These are phyloP conservation scores for Geum urbanum DNA, from an alignment of 306 rosid genomes.

Conservation along the genomic window DNA sequence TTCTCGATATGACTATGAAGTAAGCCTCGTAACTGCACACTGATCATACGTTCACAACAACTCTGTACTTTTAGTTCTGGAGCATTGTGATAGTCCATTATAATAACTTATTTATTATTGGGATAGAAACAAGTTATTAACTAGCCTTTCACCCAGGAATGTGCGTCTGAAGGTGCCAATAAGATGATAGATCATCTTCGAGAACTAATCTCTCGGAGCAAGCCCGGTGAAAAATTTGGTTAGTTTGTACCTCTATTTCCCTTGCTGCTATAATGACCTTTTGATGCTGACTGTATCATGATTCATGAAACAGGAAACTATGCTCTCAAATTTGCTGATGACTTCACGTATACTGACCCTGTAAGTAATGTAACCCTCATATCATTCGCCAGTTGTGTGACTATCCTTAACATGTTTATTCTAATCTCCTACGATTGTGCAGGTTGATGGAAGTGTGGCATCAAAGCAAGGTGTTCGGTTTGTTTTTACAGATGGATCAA, in stretches of 20 bases:
- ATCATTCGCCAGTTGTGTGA: background rate
- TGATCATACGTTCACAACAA: slow-evolving; percentile 11
- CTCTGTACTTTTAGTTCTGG: slow-evolving; percentile 14
- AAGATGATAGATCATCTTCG: slow-evolving; percentile 76
- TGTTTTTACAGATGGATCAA: slow-evolving; percentile 91
- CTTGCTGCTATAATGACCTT: slow-evolving; percentile 13
- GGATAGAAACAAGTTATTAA: slow-evolving; percentile 15
- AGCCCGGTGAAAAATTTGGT: slow-evolving; percentile 81
- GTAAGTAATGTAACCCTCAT: slow-evolving; percentile 42
- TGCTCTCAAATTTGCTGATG: slow-evolving; percentile 83
- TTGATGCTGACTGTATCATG: slow-evolving; percentile 18
- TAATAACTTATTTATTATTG: slow-evolving; percentile 16
- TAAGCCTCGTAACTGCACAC: slow-evolving; percentile 25
- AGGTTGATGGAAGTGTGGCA: slow-evolving; percentile 89
- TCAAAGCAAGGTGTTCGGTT: slow-evolving; percentile 94
- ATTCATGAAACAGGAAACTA: slow-evolving; percentile 56
- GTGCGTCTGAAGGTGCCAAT: slow-evolving; percentile 85
- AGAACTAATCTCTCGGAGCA: slow-evolving; percentile 57
- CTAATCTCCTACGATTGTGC: slow-evolving; percentile 11
- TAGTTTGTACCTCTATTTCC: slow-evolving; percentile 27
- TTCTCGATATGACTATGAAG: slow-evolving; percentile 95
- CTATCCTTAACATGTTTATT: slow-evolving; percentile 12
- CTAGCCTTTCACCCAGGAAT: slow-evolving; percentile 57
- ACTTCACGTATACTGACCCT: slow-evolving; percentile 79
- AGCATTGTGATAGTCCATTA: slow-evolving; percentile 1